Base-by-base conservation (phyloP, 192 early-diverging fungal genomes). In the Gamsiella multidivaricata region DNA sequence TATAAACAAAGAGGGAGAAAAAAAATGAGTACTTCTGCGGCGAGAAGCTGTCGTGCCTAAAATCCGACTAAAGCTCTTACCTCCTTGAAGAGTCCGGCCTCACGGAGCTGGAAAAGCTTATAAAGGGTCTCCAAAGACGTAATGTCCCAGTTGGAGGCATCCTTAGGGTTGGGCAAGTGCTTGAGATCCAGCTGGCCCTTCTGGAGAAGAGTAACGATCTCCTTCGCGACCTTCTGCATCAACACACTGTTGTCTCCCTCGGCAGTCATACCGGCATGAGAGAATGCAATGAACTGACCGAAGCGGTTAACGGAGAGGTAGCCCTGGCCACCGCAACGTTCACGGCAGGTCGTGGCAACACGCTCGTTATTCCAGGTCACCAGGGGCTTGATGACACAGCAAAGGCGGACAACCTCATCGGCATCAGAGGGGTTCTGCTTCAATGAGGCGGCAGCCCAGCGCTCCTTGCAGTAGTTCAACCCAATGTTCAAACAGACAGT, bases 161-260 rank as follows among this genome's bases (percentile, higher is more conserved):
- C 62, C 67, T 66, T 61, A 18, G 83, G 80, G 43, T 79, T 65
- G 15, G 84, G 66, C 32, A 86, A 67, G 18, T 50, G 28, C 7
- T 20, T 50, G 10, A 50, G 10, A 36, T 47, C 45, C 45, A 49
- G 23, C 59, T 50, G 45, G 18, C 59, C 59, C 43, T 61, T 61
- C 47, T 89, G 64, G 43, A 89, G 56, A 28, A 82, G 83, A 4
- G 85, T 82, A 2, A 93, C 71, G 14, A 92, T 71, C 75, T 93
- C 92, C 78, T 93, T 93, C 70, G 87, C 74, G 33, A 92, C 91
- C 82, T 93, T 93, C 68, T 91, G 90, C 83, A 90, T 91, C 60
- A 92, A 72, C 18, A 93, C 89, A 49, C 85, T 85, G 80, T 92
- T 92, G 62, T 93, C 92, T 23, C 92, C 92, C 81, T 93, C 92